phyloP scores from a whole-genome alignment of 257 asterid species.

The Forsythia suspensa region DNA sequence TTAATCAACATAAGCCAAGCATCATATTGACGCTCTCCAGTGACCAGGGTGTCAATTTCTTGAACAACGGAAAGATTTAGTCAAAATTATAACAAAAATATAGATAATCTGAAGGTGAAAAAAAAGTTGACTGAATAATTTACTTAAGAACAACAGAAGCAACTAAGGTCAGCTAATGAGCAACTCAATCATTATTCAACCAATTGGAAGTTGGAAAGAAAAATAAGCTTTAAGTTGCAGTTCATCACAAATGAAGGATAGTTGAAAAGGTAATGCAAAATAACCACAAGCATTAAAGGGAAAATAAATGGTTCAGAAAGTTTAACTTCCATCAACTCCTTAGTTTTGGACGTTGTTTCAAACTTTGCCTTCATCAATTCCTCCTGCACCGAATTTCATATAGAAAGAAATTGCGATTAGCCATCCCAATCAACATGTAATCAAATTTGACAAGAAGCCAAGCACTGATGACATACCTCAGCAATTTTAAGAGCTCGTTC shows the following conservation, averaged over 20 bases:
- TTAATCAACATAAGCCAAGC: neutral
- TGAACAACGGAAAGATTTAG: neutral
- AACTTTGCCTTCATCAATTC: conserved; percentile 78
- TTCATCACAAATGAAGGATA: neutral
- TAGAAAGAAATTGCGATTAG: conserved; percentile 1
- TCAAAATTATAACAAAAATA: neutral
- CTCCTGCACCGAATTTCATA: conserved; percentile 51
- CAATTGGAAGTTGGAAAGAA: neutral
- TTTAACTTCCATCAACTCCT: conserved; percentile 72
- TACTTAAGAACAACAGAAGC: neutral
- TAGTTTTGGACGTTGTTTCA: conserved; percentile 70
- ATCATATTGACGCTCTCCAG: neutral
- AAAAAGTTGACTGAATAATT: neutral
- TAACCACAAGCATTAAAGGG: neutral
- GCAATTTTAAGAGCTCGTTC: conserved; percentile 90
- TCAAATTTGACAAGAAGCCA: conserved; percentile 8
- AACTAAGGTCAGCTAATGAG: neutral
- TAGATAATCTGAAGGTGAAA: neutral
- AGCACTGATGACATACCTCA: conserved; percentile 53
- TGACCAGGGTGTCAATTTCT: neutral
- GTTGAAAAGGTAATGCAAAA: neutral
- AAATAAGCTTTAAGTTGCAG: neutral
- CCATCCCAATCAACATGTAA: conserved; percentile 7
- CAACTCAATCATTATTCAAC: neutral
- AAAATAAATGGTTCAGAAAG: neutral